Evolutionary conservation across 371 early-diverging fungal genomes (phyloP), one percentile per base, ranked within the genome.

Genomic region (Mucor lusitanicus): DNA sequence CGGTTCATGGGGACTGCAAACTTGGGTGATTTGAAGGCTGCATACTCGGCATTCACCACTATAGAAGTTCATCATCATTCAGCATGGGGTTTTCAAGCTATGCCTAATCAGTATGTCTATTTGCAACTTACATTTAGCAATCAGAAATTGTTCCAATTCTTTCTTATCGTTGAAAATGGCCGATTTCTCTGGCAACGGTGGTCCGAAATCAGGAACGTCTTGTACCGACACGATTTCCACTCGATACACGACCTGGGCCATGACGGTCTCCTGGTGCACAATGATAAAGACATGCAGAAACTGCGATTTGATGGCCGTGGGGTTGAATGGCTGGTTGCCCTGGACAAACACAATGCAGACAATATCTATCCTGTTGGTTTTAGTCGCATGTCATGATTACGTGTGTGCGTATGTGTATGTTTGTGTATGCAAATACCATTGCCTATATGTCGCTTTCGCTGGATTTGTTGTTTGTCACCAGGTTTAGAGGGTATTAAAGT

Each of bases 401-500:
- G 53, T 27, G 25, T 57, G 28, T 58, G 42, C 58, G 27, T 30
- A 6, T 50, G 42, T 63, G 27, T 30, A 6, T 50, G 35, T 63
- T 55, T 63, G 27, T 35, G 6, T 53, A 58, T 59, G 21, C 37
- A 63, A 15, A 48, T 79, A 84, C 84, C 94, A 75, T 95, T 95
- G 50, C 95, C 95, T 50, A 95, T 92, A 74, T 94, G 94, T 23
- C 94, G 80, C 70, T 95, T 95, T 53, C 91, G 79, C 68, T 94
- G 93, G 42, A 95, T 83, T 67, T 94, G 94, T 68, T 95, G 94
- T 44, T 82, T 82, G 70, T 94, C 95, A 13, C 84, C 85, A 13
- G 77, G 81, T 59, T 82, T 87, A 66, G 79, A 87, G 12, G 96
- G 96, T n/a, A 95, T 83, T 44, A 92, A 68, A 0, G 94, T 87